Evolutionary conservation across 352 stramenopile genomes (phyloP).

Genomic region (Globisporangium rhizosaccharum): DNA sequence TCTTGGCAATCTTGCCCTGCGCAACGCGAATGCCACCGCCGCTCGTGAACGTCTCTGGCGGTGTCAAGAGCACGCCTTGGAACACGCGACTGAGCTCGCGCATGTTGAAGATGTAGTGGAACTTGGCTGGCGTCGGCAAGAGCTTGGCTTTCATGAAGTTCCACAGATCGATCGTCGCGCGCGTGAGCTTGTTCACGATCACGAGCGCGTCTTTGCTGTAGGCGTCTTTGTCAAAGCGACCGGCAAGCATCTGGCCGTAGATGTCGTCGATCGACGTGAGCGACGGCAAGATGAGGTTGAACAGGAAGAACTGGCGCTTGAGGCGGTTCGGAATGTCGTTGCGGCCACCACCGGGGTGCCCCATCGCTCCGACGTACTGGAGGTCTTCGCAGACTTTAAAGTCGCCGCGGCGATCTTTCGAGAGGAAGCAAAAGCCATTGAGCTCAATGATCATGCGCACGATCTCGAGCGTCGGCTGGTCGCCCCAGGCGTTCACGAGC

Average conservation of each 20-base stretch:
- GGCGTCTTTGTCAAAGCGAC: conserved; percentile 89
- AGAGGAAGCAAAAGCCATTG: conserved; percentile 96
- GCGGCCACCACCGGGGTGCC: conserved; percentile 93
- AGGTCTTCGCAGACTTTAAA: conserved; percentile 98
- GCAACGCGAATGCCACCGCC: conserved; percentile 79
- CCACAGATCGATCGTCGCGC: conserved; percentile 96
- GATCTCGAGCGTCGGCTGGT: conserved; percentile 98
- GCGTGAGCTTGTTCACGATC: conserved; percentile 92
- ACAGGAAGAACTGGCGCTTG: conserved; percentile 99
- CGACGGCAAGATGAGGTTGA: conserved; percentile 96
- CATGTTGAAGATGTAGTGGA: conserved; percentile 99
- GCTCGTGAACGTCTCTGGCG: conserved; percentile 92
- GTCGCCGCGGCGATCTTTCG: conserved; percentile 97
- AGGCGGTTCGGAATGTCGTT: conserved; percentile 99
- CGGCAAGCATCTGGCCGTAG: conserved; percentile 97
- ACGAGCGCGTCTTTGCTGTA: conserved; percentile 79
- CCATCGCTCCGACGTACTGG: conserved; percentile 97
- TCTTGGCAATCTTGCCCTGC: conserved; percentile 85
- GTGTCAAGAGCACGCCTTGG: conserved; percentile 95
- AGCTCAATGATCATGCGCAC: conserved; percentile 96
- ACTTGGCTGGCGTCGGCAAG: conserved; percentile 96
- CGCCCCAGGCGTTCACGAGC: conserved; percentile 97
- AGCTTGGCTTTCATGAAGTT: conserved; percentile 97
- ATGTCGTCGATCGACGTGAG: conserved; percentile 99
- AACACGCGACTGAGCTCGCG: conserved; percentile 97